Conservation (phyloP, 225 moss, liverwort and hornwort species). For the Polytrichum commune region DNA sequence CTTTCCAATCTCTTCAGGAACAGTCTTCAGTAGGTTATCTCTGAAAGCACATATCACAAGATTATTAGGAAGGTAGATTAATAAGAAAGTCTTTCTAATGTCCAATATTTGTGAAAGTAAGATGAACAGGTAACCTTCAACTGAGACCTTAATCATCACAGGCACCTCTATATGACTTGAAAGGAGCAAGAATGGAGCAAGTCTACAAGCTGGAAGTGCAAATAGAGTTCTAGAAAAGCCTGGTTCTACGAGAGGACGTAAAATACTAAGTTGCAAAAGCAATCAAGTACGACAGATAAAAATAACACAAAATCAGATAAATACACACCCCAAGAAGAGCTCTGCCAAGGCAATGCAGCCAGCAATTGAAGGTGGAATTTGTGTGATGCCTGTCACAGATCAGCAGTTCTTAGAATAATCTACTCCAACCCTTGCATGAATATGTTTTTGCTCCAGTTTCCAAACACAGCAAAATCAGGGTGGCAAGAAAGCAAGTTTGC, state of each 20-base stretch:
- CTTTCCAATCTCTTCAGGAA: conserved; percentile 70
- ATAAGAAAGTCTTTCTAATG: too few species aligned
- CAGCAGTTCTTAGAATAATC: conserved; percentile 7
- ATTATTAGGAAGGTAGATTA: too few species aligned
- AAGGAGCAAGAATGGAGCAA: too few species aligned
- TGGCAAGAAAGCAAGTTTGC: neutral
- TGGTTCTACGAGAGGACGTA: too few species aligned
- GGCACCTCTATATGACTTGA: too few species aligned
- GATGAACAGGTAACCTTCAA: too few species aligned
- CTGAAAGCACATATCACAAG: conserved; percentile 22
- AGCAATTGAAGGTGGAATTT: conserved; percentile 64
- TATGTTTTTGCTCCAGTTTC: neutral
- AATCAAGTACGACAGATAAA: too few species aligned
- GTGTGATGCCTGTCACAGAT: conserved; percentile 54
- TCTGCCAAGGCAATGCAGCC: conserved; percentile 75
- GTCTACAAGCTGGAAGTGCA: too few species aligned
- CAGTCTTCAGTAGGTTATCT: conserved; percentile 65
- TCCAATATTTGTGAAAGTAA: neutral
- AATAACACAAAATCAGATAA: neutral
- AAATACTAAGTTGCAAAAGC: too few species aligned
- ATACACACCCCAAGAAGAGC: conserved; percentile 69
- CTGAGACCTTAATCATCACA: too few species aligned
- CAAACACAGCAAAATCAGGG: neutral
- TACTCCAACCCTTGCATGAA: conserved; percentile 7
- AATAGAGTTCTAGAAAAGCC: too few species aligned